Percentiles rank a stretch among this genome's conserved stretches.
These are phyloP conservation scores for Blepharisma undulans DNA, from an alignment of 169 alveolate genomes.

Conservation along the genomic window DNA sequence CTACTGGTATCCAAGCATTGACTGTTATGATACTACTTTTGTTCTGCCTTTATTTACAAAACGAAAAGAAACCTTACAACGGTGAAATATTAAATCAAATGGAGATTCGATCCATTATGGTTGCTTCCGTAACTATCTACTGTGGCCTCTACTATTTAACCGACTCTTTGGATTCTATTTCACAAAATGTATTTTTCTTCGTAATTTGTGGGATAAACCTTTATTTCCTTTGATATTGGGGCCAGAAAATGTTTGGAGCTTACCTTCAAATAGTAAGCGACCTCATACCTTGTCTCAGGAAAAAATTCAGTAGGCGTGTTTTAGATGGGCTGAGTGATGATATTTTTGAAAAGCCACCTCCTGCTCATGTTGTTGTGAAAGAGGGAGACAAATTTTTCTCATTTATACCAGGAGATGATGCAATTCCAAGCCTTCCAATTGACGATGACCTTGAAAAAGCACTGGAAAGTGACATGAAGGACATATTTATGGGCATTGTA, in stretches of 20 bases:
- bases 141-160: slow-evolving; percentile 54
- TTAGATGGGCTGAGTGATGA: neutral
- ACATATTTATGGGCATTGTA: neutral
- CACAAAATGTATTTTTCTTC: neutral
- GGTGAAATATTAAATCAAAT: slow-evolving; percentile 30
- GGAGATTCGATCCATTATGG: slow-evolving; percentile 37
- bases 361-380: neutral
- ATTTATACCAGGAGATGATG: neutral
- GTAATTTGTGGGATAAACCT: neutral
- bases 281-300: neutral
- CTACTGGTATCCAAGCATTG: slow-evolving; percentile 38
- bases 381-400: neutral
- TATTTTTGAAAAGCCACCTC: neutral
- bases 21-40: slow-evolving; percentile 38
- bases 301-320: neutral
- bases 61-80: slow-evolving; percentile 35
- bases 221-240: neutral
- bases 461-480: neutral
- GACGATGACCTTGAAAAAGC: neutral
- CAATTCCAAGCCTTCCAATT: neutral
- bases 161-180: neutral
- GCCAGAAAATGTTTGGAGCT: neutral
- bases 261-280: neutral
- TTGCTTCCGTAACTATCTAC: slow-evolving; percentile 45
- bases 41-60: slow-evolving; percentile 22